These are phyloP conservation scores for Nasturtium officinale DNA, from an alignment of 345 rosid genomes.

Conservation along the genomic window DNA sequence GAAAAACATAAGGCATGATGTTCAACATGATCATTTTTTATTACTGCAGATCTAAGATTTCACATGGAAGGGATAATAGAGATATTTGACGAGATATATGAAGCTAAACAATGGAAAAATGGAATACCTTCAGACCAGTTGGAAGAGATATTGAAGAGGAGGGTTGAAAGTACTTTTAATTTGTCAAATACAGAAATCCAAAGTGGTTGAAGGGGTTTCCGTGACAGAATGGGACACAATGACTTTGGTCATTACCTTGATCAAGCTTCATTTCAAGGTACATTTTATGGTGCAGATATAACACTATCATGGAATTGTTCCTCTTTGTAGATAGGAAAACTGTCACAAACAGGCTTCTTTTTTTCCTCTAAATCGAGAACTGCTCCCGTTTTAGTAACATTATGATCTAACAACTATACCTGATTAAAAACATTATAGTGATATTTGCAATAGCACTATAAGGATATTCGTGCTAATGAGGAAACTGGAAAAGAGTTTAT, in stretches of 20 bases:
- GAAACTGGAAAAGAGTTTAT: not conserved
- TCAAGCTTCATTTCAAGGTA: constrained; percentile 40
- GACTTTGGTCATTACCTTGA: constrained; percentile 28
- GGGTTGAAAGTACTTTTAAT: constrained; percentile 56
- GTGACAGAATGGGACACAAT: constrained; percentile 16
- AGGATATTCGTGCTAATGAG: constrained; percentile 2
- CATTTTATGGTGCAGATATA: not conserved
- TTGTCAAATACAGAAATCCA: constrained; percentile 50
- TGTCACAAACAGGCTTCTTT: not conserved
- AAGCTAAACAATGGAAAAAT: constrained; percentile 65
- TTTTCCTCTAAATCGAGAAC: not conserved
- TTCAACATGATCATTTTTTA: not conserved
- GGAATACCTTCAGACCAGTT: constrained; percentile 65
- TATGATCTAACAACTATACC: not conserved
- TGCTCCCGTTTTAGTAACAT: not conserved
- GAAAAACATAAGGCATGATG: constrained; percentile 1
- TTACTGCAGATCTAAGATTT: constrained; percentile 62
- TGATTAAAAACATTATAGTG: not conserved
- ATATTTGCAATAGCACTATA: not conserved
- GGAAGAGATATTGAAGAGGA: constrained; percentile 66
- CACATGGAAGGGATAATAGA: constrained; percentile 71
- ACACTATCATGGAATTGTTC: not conserved
- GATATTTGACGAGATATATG: constrained; percentile 81
- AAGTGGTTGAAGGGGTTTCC: constrained; percentile 27
- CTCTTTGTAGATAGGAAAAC: not conserved